Conservation (phyloP, 441 rosid species). For the Biscutella auriculata region DNA sequence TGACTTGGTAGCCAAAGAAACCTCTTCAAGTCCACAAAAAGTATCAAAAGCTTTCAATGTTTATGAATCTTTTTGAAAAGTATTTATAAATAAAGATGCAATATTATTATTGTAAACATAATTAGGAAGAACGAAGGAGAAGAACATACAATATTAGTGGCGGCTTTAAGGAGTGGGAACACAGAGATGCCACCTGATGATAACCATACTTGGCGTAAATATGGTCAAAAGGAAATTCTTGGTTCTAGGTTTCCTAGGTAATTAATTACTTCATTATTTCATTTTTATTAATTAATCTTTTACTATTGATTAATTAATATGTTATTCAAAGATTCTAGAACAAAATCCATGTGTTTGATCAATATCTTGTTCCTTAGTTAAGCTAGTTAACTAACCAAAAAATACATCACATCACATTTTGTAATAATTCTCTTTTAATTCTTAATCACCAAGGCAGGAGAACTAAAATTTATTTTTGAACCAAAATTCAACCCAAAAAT, state of each 20-base stretch:
- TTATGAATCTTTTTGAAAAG: not conserved
- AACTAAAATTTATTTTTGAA: too few relatives aligned
- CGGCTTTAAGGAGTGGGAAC: conserved; percentile 57
- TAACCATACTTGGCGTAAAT: conserved; percentile 76
- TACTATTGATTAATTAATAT: too few relatives aligned
- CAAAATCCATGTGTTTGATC: too few relatives aligned
- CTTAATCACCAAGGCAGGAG: conserved; percentile 2
- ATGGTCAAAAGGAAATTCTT: conserved; percentile 83
- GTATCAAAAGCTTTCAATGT: too few relatives aligned
- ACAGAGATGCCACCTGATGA: conserved; percentile 73
- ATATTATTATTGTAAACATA: not conserved
- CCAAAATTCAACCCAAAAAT: too few relatives aligned
- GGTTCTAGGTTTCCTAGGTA: conserved; percentile 71
- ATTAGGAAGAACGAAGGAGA: conserved; percentile 30
- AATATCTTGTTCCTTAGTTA: not conserved
- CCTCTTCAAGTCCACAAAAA: too few relatives aligned
- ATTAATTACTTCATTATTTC: not conserved
- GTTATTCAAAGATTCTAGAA: not conserved
- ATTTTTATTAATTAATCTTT: too few relatives aligned
- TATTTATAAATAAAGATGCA: not conserved
- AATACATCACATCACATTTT: not conserved
- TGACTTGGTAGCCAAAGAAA: too few relatives aligned
- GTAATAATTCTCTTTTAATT: conserved; percentile 12
- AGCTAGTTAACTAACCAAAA: not conserved
- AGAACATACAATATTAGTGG: conserved; percentile 26